Base-by-base conservation (phyloP, 306 rosid genomes). In the cucumber (Cucumis sativus) region DNA sequence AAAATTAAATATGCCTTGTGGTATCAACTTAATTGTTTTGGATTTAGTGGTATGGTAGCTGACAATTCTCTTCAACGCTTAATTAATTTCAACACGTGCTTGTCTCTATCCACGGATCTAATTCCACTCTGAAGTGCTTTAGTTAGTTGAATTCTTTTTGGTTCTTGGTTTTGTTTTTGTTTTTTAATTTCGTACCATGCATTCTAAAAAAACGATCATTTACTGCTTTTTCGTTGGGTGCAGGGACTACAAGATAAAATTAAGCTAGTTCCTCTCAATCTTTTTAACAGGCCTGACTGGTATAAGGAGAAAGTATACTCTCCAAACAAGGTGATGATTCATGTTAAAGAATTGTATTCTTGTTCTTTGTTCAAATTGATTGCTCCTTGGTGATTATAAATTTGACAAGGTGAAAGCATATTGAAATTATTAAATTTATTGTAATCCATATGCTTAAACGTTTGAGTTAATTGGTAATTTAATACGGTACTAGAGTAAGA, bases 241-340 rank as follows among this genome's bases (percentile, higher is more conserved):
- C 79, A 93, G 97, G 97, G 94, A 8, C 82, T 91, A 62, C 84
- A 90, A 80, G 88, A 91, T 54, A 78, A 91, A 85, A 91, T 91
- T 67, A 78, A 91, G 64, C 74, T 91, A 83, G 94, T 91, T 59
- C 87, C 96, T 28, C 66, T 91, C 1, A 54, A 87, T 77, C 97
- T 93, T 58, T 74, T 20, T 39, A 49, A 86, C 77, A 91, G 96
- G 87, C 98, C 97, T 76, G 84, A 86, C 68, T 92, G 96, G 96
- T 92, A 89, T 62, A 88, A 88, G 87, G 96, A 93, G 77, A 93
- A 91, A 75, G 89, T 93, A 64, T 86, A 89, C 83, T 86, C 90
- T 43, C 80, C 55, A 83, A 90, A 89, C 72, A 88, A 88, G 89
- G 91, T 88, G 56, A 43, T 64, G 56, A 43, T 64, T 21, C 52